Conservation (phyloP, 768 basidiomycete genomes). For the Mycena sanguinolenta region DNA sequence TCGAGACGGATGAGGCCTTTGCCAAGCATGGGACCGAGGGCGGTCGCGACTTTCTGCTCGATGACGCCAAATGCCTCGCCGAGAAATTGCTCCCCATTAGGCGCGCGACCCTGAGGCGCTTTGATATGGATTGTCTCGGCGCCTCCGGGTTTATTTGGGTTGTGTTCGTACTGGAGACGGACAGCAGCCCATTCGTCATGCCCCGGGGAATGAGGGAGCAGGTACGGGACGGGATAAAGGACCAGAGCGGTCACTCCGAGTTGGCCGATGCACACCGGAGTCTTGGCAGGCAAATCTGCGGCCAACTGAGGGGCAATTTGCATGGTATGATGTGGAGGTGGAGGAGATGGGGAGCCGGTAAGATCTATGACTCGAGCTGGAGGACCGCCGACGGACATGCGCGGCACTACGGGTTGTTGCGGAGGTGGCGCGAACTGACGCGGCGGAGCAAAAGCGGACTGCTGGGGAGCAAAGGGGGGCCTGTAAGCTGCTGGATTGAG, state of each 20-base stretch:
- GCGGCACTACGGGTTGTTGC: conserved; percentile 40
- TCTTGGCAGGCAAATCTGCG: conserved; percentile 78
- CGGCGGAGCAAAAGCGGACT: conserved; percentile 16
- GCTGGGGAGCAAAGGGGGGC: conserved; percentile 31
- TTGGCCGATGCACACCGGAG: conserved; percentile 90
- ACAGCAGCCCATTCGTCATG: conserved; percentile 79
- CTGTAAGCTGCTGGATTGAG: conserved; percentile 37
- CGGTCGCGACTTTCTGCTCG: conserved; percentile 86
- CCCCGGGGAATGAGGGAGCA: conserved; percentile 60
- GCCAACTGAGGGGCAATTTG: conserved; percentile 53
- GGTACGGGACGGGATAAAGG: conserved; percentile 83
- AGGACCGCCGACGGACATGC: conserved; percentile 42
- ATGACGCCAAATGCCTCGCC: conserved; percentile 87
- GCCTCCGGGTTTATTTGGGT: conserved; percentile 63
- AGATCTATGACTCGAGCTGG: conserved; percentile 80
- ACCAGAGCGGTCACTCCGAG: conserved; percentile 87
- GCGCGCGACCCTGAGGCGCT: conserved; percentile 65
- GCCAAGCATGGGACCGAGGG: conserved; percentile 86
- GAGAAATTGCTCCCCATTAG: conserved; percentile 65
- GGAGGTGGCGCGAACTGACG: conserved; percentile 31
- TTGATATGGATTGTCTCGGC: conserved; percentile 86
- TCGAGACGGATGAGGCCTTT: conserved; percentile 87
- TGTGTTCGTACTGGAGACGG: conserved; percentile 79
- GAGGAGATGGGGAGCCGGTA: conserved; percentile 73
- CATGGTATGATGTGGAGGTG: conserved; percentile 50